Conservation (phyloP, 495 filamentous ascomycete species). For the Cudoniella acicularis region DNA sequence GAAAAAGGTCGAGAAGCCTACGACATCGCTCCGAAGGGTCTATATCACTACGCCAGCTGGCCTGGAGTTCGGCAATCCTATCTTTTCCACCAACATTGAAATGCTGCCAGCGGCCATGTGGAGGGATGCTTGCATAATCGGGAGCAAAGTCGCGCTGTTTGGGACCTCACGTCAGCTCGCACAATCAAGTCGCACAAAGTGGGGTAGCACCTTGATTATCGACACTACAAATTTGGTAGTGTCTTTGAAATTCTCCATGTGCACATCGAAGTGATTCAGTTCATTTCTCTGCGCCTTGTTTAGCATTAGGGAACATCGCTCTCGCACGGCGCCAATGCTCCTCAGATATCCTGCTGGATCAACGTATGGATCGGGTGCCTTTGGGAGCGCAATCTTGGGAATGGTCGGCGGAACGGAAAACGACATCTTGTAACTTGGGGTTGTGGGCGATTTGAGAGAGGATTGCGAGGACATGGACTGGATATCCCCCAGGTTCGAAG, state of each 20-base stretch:
- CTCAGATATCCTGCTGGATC: conserved; percentile 91
- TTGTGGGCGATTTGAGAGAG: conserved; percentile 31
- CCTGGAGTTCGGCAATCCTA: conserved; percentile 68
- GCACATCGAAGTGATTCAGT: conserved; percentile 87
- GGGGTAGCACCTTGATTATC: conserved; percentile 81
- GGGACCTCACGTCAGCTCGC: background rate
- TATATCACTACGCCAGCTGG: conserved; percentile 51
- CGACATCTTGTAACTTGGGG: conserved; percentile 30
- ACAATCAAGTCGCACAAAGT: background rate
- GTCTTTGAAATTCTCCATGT: conserved; percentile 80
- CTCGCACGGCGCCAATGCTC: conserved; percentile 85
- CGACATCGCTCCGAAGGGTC: conserved; percentile 69
- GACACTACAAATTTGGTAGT: conserved; percentile 90
- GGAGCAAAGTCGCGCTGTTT: conserved; percentile 23
- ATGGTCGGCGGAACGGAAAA: conserved; percentile 29
- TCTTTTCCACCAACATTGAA: conserved; percentile 80
- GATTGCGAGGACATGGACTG: conserved; percentile 27
- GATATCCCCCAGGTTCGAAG: conserved; percentile 34
- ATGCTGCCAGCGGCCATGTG: conserved; percentile 87
- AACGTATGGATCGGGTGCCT: conserved; percentile 80
- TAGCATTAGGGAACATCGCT: conserved; percentile 68
- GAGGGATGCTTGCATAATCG: conserved; percentile 59
- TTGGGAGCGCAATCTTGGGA: conserved; percentile 66
- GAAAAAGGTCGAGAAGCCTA: conserved; percentile 77
- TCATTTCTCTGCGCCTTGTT: conserved; percentile 75